These are phyloP conservation scores for Hypomyces perniciosus DNA, from an alignment of 2,329 filamentous ascomycete genomes.

Conservation along the genomic window DNA sequence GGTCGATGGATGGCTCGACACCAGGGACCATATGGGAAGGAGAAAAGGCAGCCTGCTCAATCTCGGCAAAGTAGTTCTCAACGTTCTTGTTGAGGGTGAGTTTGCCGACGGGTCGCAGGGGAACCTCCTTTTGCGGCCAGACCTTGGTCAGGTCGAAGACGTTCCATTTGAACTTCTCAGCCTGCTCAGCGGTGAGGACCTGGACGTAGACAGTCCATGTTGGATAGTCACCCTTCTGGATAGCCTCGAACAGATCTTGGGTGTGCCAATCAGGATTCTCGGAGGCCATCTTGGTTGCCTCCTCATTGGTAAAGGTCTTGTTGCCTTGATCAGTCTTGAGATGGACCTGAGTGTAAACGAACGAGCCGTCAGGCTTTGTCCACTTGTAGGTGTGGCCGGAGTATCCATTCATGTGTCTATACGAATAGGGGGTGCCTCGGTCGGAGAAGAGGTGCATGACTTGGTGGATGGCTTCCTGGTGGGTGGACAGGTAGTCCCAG, in stretches of 20 bases:
- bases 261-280: constrained; percentile 58
- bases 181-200: constrained; percentile 55
- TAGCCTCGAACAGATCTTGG: constrained; percentile 59
- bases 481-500: constrained; percentile 42
- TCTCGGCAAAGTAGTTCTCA: constrained; percentile 63
- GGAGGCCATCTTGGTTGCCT: constrained; percentile 47
- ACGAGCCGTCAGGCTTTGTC: constrained; percentile 58
- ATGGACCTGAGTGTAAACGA: constrained; percentile 61
- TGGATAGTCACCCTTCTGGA: constrained; percentile 54
- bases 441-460: constrained; percentile 62
- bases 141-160: constrained; percentile 66
- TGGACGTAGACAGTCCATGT: constrained; percentile 61
- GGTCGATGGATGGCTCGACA: constrained; percentile 56
- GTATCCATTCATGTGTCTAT: constrained; percentile 63
- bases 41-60: constrained; percentile 62
- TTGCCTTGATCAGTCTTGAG: constrained; percentile 57
- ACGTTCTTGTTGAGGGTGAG: constrained; percentile 60
- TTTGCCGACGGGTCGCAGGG: constrained; percentile 54
- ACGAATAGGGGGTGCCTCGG: constrained; percentile 59
- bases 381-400: constrained; percentile 63
- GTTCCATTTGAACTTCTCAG: constrained; percentile 55
- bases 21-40: constrained; percentile 60
- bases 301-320: constrained; percentile 53
- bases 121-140: constrained; percentile 59
- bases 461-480: constrained; percentile 58